Conservation (phyloP, 495 filamentous ascomycete species). For the Penicillium nucicola region DNA sequence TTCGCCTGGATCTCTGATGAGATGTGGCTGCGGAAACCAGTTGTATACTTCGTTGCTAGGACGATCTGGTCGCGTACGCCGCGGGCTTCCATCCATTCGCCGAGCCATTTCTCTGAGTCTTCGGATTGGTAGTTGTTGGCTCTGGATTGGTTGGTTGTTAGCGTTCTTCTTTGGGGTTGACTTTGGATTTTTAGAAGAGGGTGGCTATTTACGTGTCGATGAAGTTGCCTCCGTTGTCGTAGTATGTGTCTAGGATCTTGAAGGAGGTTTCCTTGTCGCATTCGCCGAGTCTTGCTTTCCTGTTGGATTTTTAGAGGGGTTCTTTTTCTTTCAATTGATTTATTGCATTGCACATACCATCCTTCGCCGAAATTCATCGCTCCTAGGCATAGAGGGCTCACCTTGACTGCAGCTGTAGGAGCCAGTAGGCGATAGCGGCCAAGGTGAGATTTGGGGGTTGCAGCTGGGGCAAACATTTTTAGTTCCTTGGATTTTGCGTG, state of each 20-base stretch:
- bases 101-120: conserved; percentile 69
- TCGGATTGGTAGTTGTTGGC: conserved; percentile 68
- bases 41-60: conserved; percentile 70
- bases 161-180: background rate
- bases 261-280: conserved; percentile 61
- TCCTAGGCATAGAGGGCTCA: conserved; percentile 61
- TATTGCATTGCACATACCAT: conserved; percentile 28
- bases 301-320: background rate
- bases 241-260: conserved; percentile 65
- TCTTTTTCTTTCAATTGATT: background rate
- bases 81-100: conserved; percentile 67
- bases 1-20: conserved; percentile 50
- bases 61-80: conserved; percentile 59
- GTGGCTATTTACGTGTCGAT: conserved; percentile 55
- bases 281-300: conserved; percentile 49
- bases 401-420: conserved; percentile 53
- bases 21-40: conserved; percentile 25
- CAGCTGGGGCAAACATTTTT: conserved; percentile 8
- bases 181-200: too few relatives aligned
- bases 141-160: conserved; percentile 1
- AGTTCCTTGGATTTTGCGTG: background rate
- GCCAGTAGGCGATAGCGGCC: conserved; percentile 58
- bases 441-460: conserved; percentile 32
- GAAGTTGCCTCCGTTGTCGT: conserved; percentile 70
- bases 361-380: conserved; percentile 61